Percentiles rank a stretch among this genome's conserved stretches.
phyloP scores from a whole-genome alignment of 2,329 filamentous ascomycete species.

The Chaetomiaceae sp. region DNA sequence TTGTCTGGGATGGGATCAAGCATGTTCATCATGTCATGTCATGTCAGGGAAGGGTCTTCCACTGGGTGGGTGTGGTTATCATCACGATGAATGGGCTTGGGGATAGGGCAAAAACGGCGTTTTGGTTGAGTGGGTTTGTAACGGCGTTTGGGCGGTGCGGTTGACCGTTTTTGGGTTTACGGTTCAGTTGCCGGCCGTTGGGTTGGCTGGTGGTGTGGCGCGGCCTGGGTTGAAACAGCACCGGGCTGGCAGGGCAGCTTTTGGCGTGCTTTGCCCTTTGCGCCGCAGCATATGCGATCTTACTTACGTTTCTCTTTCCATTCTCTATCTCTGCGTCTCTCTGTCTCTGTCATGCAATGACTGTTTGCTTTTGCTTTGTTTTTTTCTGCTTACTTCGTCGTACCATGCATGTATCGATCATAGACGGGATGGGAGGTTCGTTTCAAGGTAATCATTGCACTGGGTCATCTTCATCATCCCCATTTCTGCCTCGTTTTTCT shows the following conservation, averaged over 20 bases:
- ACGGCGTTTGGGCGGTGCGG: too few relatives aligned
- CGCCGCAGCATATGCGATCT: background rate
- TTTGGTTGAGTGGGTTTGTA: too few relatives aligned
- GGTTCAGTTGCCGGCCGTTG: background rate
- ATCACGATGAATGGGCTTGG: too few relatives aligned
- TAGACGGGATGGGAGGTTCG: background rate
- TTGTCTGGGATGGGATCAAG: slow-evolving; percentile 1
- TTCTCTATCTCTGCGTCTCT: slow-evolving; percentile 4
- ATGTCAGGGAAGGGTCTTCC: background rate
- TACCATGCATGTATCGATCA: background rate
- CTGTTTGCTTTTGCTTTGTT: background rate
- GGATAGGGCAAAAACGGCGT: too few relatives aligned
- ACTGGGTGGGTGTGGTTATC: background rate
- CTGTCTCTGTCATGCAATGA: background rate
- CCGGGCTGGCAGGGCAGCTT: background rate
- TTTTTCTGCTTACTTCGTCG: background rate
- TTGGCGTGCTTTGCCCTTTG: background rate
- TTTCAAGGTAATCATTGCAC: too few relatives aligned
- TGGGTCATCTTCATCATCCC: too few relatives aligned
- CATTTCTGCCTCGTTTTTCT: background rate
- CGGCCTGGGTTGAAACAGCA: slow-evolving; percentile 11
- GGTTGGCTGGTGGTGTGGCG: background rate
- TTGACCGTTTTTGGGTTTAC: background rate
- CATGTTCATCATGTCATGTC: background rate
- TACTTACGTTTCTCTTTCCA: background rate